Conservation (phyloP, 1,139 yeast species). For the Petasospora fabianii region DNA sequence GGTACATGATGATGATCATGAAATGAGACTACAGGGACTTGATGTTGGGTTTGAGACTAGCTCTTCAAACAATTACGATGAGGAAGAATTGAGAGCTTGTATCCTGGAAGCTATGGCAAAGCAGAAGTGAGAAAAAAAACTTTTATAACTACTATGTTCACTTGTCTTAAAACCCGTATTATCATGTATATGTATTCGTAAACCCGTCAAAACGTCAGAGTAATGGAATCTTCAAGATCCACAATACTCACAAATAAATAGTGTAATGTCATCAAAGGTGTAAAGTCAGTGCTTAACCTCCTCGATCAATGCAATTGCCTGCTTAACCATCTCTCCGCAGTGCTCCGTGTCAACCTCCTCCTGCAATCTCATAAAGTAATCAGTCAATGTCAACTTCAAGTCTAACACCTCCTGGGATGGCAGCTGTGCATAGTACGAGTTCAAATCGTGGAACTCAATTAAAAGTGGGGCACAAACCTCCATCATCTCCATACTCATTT, state of each 20-base stretch:
- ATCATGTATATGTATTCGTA: too few species aligned
- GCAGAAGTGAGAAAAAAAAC: neutral
- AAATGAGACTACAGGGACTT: conserved; percentile 4
- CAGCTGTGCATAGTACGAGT: conserved; percentile 43
- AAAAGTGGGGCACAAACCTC: conserved; percentile 40
- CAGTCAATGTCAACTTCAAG: conserved; percentile 28
- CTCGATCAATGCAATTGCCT: conserved; percentile 12
- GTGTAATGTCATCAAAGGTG: too few species aligned
- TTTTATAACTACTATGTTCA: too few species aligned
- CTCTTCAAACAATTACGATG: conserved; percentile 4
- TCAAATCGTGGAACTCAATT: conserved; percentile 50
- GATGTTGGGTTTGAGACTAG: conserved; percentile 3
- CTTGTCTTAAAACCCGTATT: too few species aligned
- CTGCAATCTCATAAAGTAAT: conserved; percentile 18
- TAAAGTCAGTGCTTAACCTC: too few species aligned
- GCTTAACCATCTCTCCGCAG: conserved; percentile 7
- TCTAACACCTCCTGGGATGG: conserved; percentile 34
- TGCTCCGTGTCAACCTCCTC: conserved; percentile 1
- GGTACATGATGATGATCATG: conserved; percentile 3
- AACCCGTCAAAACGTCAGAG: too few species aligned
- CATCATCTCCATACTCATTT: conserved; percentile 16
- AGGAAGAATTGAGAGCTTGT: conserved; percentile 5
- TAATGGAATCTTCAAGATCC: too few species aligned
- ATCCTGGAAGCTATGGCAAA: conserved; percentile 5
- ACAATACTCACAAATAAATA: too few species aligned